Evolutionary conservation across 1,139 yeast species (phyloP), one percentile per base, ranked within the genome.

Genomic region (Kurtzmaniella quercitrusa): DNA sequence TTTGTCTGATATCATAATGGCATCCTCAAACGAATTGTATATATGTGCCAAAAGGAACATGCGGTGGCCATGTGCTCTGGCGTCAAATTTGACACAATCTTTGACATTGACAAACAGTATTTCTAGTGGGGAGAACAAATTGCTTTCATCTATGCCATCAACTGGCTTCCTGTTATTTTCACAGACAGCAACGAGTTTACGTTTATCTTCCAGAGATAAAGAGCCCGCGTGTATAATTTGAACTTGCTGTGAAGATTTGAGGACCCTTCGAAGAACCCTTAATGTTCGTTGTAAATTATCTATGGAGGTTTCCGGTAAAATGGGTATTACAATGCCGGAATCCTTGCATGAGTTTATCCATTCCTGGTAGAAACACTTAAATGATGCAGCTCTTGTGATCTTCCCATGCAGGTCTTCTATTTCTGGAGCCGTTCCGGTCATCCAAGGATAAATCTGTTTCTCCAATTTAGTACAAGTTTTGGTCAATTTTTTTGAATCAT

Each of bases 241-340:
- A 20, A 68, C 55, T 0, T 73, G 74, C 5, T 5, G 8, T 64
- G 50, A 5, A 41, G 44, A 45, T 64, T 68, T 17, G 57, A 57
- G 3, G 21, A 59, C 46, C 1, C 54, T 58, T 17, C 71, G 50
- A 17, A 68, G 53, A 2, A 61, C 63, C 5, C 52, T 50, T 7
- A 68, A 52, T 12, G 66, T 44, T 4, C 65, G 48, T 15, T 42
- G 46, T 7, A 64, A 48, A 35, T 57, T 50, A 3, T 52, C 49
- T 4, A 63, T 21, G 15, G 37, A 21, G 15, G 18, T 42, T 39
- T 3, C 47, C 37, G 1, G 59, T 59, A 9, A 55, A 41, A 67
- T 36, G 0, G 72, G 69, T 3, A 68, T 61, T 2, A 68, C 70
- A 7, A 68, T 63, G 0, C 74, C 74, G 33, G 49, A 53, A 0